phyloP scores from a whole-genome alignment of 1,284 basidiomycete species.

The Somion occarium region DNA sequence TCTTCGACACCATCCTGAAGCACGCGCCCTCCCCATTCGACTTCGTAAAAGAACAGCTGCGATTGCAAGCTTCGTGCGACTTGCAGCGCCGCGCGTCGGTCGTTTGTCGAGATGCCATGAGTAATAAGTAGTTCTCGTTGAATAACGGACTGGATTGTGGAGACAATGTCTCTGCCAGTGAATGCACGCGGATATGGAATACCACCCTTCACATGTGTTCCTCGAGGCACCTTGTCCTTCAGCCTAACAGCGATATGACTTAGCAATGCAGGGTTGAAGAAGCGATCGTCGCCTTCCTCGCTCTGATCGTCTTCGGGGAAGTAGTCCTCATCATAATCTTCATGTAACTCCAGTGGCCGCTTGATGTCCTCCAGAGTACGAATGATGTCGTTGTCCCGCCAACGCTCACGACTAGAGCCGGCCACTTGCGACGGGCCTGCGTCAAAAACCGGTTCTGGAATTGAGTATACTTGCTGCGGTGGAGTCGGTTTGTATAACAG shows the following conservation, averaged over 20 bases:
- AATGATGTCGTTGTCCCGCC: conserved; percentile 26
- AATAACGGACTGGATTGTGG: conserved; percentile 79
- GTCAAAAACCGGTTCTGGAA: conserved; percentile 14
- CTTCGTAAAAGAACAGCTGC: conserved; percentile 95
- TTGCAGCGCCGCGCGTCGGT: conserved; percentile 78
- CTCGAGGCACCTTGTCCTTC: conserved; percentile 80
- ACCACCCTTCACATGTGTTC: conserved; percentile 86
- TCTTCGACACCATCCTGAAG: conserved; percentile 91
- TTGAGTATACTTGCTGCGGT: conserved; percentile 11
- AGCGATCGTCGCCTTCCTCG: conserved; percentile 71
- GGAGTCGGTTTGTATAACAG: not conserved
- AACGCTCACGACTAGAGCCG: conserved; percentile 20
- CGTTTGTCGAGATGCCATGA: conserved; percentile 64
- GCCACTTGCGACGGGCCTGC: conserved; percentile 18
- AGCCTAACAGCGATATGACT: conserved; percentile 87
- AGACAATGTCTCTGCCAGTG: conserved; percentile 89
- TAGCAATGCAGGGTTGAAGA: conserved; percentile 83
- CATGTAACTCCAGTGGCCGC: conserved; percentile 33
- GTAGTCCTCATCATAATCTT: conserved; percentile 48
- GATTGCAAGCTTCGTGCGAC: conserved; percentile 88
- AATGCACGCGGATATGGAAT: conserved; percentile 85
- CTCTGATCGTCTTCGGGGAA: conserved; percentile 62
- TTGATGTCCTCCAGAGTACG: conserved; percentile 37
- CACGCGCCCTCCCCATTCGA: conserved; percentile 87
- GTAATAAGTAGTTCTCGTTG: conserved; percentile 65